Evolutionary conservation across 768 basidiomycete genomes (phyloP).

Genomic region (Mycena epipterygia): DNA sequence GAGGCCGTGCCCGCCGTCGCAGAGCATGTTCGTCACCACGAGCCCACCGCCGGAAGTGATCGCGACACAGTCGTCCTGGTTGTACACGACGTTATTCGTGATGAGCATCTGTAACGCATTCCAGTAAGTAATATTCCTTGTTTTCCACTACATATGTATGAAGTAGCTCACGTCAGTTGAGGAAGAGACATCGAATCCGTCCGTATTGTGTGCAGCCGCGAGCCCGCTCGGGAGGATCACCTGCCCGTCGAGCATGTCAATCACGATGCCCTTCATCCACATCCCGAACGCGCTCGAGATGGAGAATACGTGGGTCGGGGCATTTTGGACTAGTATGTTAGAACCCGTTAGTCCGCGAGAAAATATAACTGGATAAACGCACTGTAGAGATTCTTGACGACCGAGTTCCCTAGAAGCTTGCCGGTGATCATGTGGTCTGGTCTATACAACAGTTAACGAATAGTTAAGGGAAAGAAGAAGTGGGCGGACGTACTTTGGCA

Average conservation of each 20-base stretch:
- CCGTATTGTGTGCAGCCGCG: background rate
- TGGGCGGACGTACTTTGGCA: no score
- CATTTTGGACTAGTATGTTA: background rate
- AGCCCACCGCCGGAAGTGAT: background rate
- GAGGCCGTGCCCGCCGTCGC: conserved; percentile 1
- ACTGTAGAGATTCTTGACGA: background rate
- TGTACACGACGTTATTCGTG: no score
- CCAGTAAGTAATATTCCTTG: background rate
- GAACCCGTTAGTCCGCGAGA: background rate
- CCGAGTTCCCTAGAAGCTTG: background rate
- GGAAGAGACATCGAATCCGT: background rate
- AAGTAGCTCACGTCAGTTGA: background rate
- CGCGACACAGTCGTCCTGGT: conserved; percentile 5
- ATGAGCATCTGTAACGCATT: no score
- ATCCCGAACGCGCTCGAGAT: background rate
- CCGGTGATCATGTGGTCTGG: background rate
- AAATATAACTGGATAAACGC: background rate
- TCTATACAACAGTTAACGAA: no score
- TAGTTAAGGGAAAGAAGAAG: no score
- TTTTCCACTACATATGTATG: background rate
- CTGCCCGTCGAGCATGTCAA: background rate
- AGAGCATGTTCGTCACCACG: background rate
- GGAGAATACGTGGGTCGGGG: background rate
- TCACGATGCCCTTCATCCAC: background rate
- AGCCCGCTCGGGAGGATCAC: background rate